Conservation (phyloP, 176 grass and related monocot species). For the Avena atlantica region DNA sequence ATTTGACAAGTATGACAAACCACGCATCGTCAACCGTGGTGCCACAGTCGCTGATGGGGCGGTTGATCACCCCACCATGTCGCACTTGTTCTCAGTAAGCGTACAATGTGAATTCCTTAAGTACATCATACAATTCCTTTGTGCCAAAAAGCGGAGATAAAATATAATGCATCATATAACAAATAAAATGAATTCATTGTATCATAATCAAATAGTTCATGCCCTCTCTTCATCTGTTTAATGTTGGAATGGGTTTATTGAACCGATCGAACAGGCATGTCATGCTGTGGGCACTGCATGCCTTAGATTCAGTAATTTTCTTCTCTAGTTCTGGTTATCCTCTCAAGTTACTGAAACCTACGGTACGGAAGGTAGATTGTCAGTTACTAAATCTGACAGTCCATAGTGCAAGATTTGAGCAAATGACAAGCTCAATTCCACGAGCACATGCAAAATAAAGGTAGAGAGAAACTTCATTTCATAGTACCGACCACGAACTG, state of each 20-base stretch:
- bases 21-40: no score
- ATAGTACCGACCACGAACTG: slow-evolving; percentile 24
- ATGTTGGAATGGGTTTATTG: background rate
- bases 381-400: background rate
- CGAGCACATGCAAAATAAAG: background rate
- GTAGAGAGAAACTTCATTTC: slow-evolving; percentile 33
- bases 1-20: no score
- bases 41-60: no score
- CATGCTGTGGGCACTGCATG: background rate
- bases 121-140: background rate
- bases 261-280: background rate
- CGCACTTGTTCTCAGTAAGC: no score
- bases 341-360: background rate
- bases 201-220: background rate
- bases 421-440: slow-evolving; percentile 1
- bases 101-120: background rate
- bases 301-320: background rate
- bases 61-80: no score
- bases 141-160: background rate
- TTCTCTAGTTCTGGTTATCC: background rate
- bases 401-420: background rate
- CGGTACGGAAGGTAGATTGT: background rate
- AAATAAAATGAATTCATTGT: background rate
- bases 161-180: background rate
- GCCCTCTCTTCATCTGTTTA: background rate